phyloP scores from a whole-genome alignment of 108 stramenopile genomes.

The Cyclostephanos tholiformis region DNA sequence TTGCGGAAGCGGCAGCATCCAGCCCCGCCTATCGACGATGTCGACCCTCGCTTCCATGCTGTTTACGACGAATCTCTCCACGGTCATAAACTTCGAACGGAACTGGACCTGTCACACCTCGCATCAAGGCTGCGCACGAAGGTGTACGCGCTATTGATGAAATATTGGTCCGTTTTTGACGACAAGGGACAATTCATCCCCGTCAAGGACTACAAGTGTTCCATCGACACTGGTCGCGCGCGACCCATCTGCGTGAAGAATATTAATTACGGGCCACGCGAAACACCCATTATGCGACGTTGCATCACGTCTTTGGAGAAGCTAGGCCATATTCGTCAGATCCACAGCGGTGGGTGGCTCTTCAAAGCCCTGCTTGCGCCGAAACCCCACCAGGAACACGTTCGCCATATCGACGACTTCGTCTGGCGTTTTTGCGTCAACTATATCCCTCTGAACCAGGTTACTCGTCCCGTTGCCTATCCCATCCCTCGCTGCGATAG shows the following conservation, averaged over 20 bases:
- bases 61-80: neutral
- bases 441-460: neutral
- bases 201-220: slow-evolving; percentile 1
- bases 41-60: neutral
- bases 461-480: neutral
- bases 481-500: slow-evolving; percentile 2
- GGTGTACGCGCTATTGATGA: neutral
- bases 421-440: neutral
- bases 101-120: neutral
- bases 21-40: neutral
- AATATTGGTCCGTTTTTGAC: slow-evolving; percentile 1
- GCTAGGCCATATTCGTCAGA: neutral
- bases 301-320: neutral
- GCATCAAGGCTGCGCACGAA: neutral
- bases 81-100: neutral
- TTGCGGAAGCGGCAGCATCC: slow-evolving; percentile 3
- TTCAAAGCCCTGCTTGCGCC: slow-evolving; percentile 4
- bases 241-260: neutral
- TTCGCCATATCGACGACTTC: neutral
- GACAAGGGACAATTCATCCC: neutral
- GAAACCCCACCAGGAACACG: neutral
- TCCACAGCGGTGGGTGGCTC: neutral
- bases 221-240: neutral
- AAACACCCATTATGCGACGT: neutral
- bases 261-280: neutral